phyloP scores from a whole-genome alignment of 2,329 filamentous ascomycete genomes.

The Paecilomyces fulvus region DNA sequence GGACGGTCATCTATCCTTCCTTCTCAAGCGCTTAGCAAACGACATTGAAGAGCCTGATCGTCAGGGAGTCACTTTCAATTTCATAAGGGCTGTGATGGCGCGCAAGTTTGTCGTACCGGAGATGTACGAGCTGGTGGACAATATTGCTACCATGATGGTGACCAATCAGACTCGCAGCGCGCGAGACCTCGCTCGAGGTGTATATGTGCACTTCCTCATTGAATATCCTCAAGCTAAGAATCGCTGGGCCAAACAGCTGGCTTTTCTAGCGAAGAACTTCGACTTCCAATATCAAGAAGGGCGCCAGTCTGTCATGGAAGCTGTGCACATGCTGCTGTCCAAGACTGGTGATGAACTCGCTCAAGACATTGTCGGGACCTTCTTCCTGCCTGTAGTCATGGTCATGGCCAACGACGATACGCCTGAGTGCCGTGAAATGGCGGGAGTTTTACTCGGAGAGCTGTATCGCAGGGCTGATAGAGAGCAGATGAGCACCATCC shows the following conservation, averaged over 20 bases:
- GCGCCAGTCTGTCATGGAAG: slow-evolving; percentile 85
- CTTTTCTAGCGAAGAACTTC: slow-evolving; percentile 82
- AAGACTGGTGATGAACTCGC: slow-evolving; percentile 77
- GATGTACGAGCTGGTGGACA: slow-evolving; percentile 86
- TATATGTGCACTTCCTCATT: slow-evolving; percentile 88
- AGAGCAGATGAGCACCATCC: slow-evolving; percentile 61
- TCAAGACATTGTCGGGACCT: slow-evolving; percentile 69
- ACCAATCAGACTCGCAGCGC: slow-evolving; percentile 88
- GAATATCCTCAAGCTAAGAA: slow-evolving; percentile 91
- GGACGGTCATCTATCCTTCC: slow-evolving; percentile 71
- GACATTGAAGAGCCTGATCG: slow-evolving; percentile 89
- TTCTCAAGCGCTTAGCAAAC: slow-evolving; percentile 72
- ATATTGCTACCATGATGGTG: slow-evolving; percentile 86
- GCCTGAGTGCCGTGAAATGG: slow-evolving; percentile 73
- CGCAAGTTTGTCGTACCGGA: slow-evolving; percentile 76
- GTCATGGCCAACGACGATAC: slow-evolving; percentile 84
- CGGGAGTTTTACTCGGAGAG: slow-evolving; percentile 68
- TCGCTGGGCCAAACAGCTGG: slow-evolving; percentile 80
- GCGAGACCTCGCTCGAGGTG: slow-evolving; percentile 75
- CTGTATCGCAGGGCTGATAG: slow-evolving; percentile 71
- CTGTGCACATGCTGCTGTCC: slow-evolving; percentile 73
- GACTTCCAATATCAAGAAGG: slow-evolving; percentile 85
- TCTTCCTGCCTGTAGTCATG: slow-evolving; percentile 80
- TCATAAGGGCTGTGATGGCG: slow-evolving; percentile 77
- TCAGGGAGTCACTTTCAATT: slow-evolving; percentile 90